Base-by-base conservation (phyloP, 1,284 basidiomycete species). In the Vanrija pseudolonga region DNA sequence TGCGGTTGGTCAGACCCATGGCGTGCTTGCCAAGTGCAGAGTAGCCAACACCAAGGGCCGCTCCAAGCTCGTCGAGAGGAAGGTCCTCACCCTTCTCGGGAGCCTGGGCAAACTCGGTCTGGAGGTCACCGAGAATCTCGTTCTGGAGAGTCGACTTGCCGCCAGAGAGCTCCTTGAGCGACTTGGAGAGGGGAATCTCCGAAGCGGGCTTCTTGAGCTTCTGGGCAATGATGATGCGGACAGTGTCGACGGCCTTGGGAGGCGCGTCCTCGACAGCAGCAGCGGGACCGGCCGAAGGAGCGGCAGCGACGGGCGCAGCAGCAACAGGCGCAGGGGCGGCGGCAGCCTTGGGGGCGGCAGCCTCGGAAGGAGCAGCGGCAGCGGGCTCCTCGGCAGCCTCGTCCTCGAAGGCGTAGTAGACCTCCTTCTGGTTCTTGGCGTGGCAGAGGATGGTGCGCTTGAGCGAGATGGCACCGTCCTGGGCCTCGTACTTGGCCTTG, bases 51-150 rank as follows among this genome's bases (percentile, higher is more conserved):
- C 83, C 82, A 39, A 98, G 80, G 8, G 90, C 85, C 39, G 91
- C 83, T 38, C 93, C 96, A 22, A 98, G 86, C 73, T 98, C 95
- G 67, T 96, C 91, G 50, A 98, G 83, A 53, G 95, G 89, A 45
- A 98, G 83, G 71, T 98, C 95, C 74, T 98, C 95, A 19, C 90
- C 93, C 80, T 98, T 98, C 80, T 98, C 96, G 0, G 96, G 95
- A 0, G 92, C 90, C 17, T 89, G 89, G 5, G 84, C 73, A 72
- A 94, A 95, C 71, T 95, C 91, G 65, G 89, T 83, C 69, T 94
- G 89, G 24, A 96, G 82, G 73, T 96, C 91, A 49, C 92, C 93
- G 45, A 97, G 80, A 60, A 97, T 94, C 77, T 98, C 94, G 74
- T 98, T 97, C 77, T 96, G 93, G 55, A 98, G 80, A 1, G 96